phyloP scores from a whole-genome alignment of 495 filamentous ascomycete genomes.

The Aspergillus cavernicola region DNA sequence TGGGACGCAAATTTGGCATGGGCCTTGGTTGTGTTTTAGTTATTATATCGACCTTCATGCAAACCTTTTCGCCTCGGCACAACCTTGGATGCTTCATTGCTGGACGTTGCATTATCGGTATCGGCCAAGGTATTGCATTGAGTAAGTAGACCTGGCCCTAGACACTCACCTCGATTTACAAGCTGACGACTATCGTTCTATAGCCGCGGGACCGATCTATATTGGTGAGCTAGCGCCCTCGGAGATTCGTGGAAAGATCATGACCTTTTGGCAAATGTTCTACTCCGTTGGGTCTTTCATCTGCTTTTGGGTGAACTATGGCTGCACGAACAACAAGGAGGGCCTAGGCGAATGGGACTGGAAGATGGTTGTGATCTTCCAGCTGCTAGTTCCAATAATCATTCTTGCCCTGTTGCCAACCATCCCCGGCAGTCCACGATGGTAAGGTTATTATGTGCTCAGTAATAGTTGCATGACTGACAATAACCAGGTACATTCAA shows the following conservation, averaged over 20 bases:
- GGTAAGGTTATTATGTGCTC: slow-evolving; percentile 26
- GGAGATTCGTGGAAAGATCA: slow-evolving; percentile 59
- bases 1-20: slow-evolving; percentile 58
- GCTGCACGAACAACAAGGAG: slow-evolving; percentile 46
- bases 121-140: slow-evolving; percentile 62
- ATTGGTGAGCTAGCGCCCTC: slow-evolving; percentile 58
- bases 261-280: slow-evolving; percentile 68
- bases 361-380: slow-evolving; percentile 61
- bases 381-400: slow-evolving; percentile 52
- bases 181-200: not conserved
- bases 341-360: slow-evolving; percentile 58
- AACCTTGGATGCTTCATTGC: slow-evolving; percentile 58
- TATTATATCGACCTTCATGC: slow-evolving; percentile 59
- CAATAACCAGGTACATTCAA: slow-evolving; percentile 43
- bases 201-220: slow-evolving; percentile 57
- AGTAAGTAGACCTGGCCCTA: slow-evolving; percentile 43
- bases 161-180: not conserved
- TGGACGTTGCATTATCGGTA: slow-evolving; percentile 59
- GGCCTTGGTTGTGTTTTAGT: slow-evolving; percentile 52
- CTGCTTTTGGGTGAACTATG: slow-evolving; percentile 60
- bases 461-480: slow-evolving; percentile 1
- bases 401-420: slow-evolving; percentile 51
- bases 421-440: slow-evolving; percentile 57
- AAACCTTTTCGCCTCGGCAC: slow-evolving; percentile 52
- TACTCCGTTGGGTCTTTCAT: slow-evolving; percentile 62